phyloP scores from a whole-genome alignment of 2,329 filamentous ascomycete species.

The Coniosporium uncinatum region DNA sequence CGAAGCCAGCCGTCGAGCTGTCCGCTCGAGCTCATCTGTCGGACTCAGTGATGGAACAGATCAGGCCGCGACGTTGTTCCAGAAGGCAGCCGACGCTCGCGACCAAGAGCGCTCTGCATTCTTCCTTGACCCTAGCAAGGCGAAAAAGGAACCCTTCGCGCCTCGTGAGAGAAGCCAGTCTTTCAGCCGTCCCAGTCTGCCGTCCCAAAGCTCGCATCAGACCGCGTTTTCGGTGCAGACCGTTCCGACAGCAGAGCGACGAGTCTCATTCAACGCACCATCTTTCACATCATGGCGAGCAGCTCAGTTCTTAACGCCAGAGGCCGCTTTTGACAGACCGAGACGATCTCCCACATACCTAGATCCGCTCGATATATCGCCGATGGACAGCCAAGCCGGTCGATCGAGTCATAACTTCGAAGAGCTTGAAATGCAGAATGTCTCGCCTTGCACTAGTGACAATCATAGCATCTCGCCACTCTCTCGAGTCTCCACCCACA shows the following conservation, averaged over 20 bases:
- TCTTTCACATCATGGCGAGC: background rate
- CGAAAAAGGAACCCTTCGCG: background rate
- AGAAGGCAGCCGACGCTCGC: background rate
- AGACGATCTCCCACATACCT: background rate
- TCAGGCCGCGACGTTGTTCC: background rate
- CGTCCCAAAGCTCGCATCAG: background rate
- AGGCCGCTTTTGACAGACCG: background rate
- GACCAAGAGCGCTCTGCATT: background rate
- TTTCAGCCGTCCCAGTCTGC: background rate
- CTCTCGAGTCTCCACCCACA: too few species aligned
- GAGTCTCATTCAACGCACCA: background rate
- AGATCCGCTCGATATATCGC: background rate
- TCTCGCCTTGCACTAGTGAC: too few species aligned
- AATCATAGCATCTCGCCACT: too few species aligned
- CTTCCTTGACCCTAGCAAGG: background rate
- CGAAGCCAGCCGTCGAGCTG: constrained; percentile 17
- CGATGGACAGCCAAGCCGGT: too few species aligned
- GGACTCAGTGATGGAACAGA: background rate
- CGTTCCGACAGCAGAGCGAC: background rate
- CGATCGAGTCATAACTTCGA: too few species aligned
- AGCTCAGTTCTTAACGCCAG: background rate
- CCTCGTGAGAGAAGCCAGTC: background rate
- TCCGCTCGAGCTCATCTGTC: constrained; percentile 7
- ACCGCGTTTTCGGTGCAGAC: background rate
- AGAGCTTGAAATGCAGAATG: too few species aligned